Base-by-base conservation (phyloP, 192 early-diverging fungal species). In the Coemansia brasiliensis region DNA sequence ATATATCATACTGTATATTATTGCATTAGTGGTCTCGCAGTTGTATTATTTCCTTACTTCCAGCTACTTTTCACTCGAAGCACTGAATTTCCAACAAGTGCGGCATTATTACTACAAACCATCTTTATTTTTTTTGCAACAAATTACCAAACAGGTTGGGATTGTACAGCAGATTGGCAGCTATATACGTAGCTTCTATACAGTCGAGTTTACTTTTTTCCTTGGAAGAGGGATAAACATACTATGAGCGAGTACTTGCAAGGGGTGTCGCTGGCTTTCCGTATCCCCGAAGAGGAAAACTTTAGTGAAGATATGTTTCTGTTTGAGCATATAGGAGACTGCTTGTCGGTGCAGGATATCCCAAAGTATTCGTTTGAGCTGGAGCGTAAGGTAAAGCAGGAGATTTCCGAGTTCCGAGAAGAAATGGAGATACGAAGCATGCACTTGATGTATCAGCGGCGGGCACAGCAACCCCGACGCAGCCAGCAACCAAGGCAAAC, bases 241-340 rank as follows among this genome's bases (percentile, higher is more conserved):
- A 39, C 1, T 22, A 77, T 77, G 74, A 55, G 49, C 41, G 74
- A 77, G 40, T 70, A 56, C 40, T 57, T 77, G 12, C 32, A 29
- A 20, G 74, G 67, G 27, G 56, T 77, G 13, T 55, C 59, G 22
- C 61, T 77, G 57, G 40, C 49, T 39, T 77, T 65, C 49, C 51
- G 44, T 17, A 44, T 61, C 24, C 46, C 59, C 11, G 74, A 77
- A 29, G 74, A 77, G 24, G 74, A 77, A 2, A 50, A 22, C 26
- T 65, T 66, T 8, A 52, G 52, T 46, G 73, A 59, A 5, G 73
- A 49, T 1, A 68, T 67, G 40, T 77, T 77, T 48, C 74, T 68
- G n/a, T 77, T 77, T 17, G 74, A 77, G 26, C 56, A 55, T 8
- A 77, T 77, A 55, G 67, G 57, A 13, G 60, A 63, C 3, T 77